Percentiles rank a stretch among this genome's conserved stretches.
These are phyloP conservation scores for Sungouiella blattae DNA, from an alignment of 805 yeast genomes.

Conservation along the genomic window DNA sequence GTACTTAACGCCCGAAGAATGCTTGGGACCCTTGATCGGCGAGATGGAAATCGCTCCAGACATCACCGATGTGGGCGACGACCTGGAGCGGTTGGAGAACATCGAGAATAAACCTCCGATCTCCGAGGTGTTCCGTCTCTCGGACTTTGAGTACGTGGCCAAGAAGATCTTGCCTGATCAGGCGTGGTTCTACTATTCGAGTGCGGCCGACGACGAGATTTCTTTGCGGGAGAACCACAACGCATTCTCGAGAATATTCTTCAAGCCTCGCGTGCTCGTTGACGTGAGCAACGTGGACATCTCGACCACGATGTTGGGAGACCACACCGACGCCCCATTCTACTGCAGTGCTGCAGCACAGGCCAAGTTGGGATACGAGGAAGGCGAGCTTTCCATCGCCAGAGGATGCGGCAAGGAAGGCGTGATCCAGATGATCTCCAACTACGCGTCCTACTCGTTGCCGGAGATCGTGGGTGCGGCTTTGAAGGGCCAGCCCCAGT, in stretches of 20 bases:
- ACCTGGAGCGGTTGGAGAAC: conserved; percentile 15
- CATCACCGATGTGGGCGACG: conserved; percentile 16
- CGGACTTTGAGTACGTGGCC: conserved; percentile 43
- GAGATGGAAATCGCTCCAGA: conserved; percentile 13
- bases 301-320: conserved; percentile 73
- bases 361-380: conserved; percentile 88
- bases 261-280: conserved; percentile 78
- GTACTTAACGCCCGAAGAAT: conserved; percentile 16
- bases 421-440: conserved; percentile 86
- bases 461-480: conserved; percentile 81
- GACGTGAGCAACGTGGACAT: conserved; percentile 75
- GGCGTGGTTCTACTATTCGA: conserved; percentile 59
- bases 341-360: conserved; percentile 90
- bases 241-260: conserved; percentile 84
- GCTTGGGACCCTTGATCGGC: conserved; percentile 22
- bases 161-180: conserved; percentile 25
- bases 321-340: conserved; percentile 68
- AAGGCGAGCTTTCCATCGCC: conserved; percentile 86
- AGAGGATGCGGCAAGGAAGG: conserved; percentile 71
- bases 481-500: conserved; percentile 65
- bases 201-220: conserved; percentile 92
- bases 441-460: conserved; percentile 82
- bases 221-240: conserved; percentile 86
- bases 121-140: conserved; percentile 26
- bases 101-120: conserved; percentile 28